Conservation (phyloP, 2,329 filamentous ascomycete genomes). For the Verticillium nonalfalfae region DNA sequence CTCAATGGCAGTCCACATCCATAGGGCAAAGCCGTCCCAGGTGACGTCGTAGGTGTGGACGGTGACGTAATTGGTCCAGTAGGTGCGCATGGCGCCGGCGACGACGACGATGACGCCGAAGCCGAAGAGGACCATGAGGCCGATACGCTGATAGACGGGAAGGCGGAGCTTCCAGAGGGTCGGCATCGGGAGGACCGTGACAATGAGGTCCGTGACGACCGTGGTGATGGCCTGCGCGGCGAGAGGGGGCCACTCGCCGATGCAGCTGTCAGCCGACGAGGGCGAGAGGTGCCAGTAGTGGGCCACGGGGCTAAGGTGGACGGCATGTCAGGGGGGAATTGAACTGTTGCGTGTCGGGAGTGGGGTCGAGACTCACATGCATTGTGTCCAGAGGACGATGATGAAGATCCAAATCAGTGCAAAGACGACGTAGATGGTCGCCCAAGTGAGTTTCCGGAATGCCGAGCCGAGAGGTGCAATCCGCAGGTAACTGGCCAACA, state of each 20-base stretch:
- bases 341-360: no score
- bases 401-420: constrained; percentile 23
- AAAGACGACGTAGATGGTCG: constrained; percentile 18
- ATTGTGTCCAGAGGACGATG: constrained; percentile 28
- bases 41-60: constrained; percentile 29
- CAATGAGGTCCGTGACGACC: constrained; percentile 24
- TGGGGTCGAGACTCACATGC: constrained; percentile 17
- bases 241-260: constrained; percentile 19
- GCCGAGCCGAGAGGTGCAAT: constrained; percentile 24
- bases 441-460: constrained; percentile 25
- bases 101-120: constrained; percentile 29
- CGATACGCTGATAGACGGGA: constrained; percentile 23
- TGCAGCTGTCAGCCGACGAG: constrained; percentile 15
- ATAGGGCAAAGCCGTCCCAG: constrained; percentile 31
- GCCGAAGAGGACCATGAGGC: constrained; percentile 27
- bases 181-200: constrained; percentile 29
- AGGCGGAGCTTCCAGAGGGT: constrained; percentile 24
- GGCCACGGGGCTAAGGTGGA: constrained; percentile 10
- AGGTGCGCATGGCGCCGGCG: constrained; percentile 26
- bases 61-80: constrained; percentile 26
- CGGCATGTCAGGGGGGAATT: background rate
- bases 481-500: constrained; percentile 31
- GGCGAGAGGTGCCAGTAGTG: constrained; percentile 20
- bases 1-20: constrained; percentile 35
- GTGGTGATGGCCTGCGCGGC: constrained; percentile 24